Evolutionary conservation across 352 stramenopile species (phyloP).

Genomic region (Pythium oligandrum): DNA sequence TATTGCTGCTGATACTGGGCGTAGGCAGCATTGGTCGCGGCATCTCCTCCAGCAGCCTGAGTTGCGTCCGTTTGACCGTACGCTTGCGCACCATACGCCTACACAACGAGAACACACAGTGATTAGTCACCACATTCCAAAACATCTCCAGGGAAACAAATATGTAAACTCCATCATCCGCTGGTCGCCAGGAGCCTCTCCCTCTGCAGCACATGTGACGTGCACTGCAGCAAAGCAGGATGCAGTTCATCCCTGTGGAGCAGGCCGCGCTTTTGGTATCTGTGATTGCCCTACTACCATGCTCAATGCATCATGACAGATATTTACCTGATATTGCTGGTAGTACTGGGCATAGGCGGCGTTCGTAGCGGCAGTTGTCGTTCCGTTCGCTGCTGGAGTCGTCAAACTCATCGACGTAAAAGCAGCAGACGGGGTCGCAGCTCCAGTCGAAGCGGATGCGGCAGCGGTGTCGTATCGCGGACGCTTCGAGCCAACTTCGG

Average conservation of each 20-base stretch:
- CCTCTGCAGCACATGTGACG: too few relatives aligned
- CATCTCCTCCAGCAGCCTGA: slow-evolving; percentile 8
- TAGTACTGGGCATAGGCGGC: slow-evolving; percentile 56
- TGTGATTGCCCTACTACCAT: too few relatives aligned
- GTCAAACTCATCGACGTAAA: background rate
- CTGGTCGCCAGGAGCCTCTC: slow-evolving; percentile 9
- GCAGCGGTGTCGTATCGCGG: slow-evolving; percentile 35
- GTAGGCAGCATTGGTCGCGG: slow-evolving; percentile 16
- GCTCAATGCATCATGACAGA: slow-evolving; percentile 5
- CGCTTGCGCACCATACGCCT: slow-evolving; percentile 42
- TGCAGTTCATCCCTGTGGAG: too few relatives aligned
- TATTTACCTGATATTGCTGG: slow-evolving; percentile 75
- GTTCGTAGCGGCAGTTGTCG: slow-evolving; percentile 19
- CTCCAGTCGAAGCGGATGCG: slow-evolving; percentile 12
- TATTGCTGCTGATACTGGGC: slow-evolving; percentile 27
- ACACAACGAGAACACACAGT: slow-evolving; percentile 8
- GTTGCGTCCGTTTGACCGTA: slow-evolving; percentile 39
- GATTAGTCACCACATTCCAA: slow-evolving; percentile 4
- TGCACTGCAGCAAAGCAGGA: too few relatives aligned
- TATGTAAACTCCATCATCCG: slow-evolving; percentile 19
- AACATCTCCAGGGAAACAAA: background rate
- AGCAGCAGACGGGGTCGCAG: background rate
- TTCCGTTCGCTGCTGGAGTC: slow-evolving; percentile 15
- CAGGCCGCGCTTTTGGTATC: too few relatives aligned
- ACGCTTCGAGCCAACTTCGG: slow-evolving; percentile 46